Evolutionary conservation across 495 filamentous ascomycete species (phyloP), one percentile per base, ranked within the genome.

Genomic region (Sporormia fimetaria): DNA sequence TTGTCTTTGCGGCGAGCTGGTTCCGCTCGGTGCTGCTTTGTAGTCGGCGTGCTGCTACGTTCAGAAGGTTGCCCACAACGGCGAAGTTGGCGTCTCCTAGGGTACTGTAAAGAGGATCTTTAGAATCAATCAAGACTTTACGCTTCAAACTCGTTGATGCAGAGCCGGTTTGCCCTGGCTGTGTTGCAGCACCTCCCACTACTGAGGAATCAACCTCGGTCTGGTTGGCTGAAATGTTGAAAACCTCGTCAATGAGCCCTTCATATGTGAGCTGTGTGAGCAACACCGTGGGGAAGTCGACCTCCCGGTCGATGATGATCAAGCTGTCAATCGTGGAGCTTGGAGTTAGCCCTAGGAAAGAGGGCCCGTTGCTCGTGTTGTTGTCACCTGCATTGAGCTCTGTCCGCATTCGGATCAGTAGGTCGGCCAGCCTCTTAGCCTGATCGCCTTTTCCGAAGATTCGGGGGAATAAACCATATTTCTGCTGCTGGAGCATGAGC

Each of bases 251-350:
- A 35, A 99, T 81, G 21, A 99, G 60, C 0, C 92, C 92, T 63
- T 96, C 87, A 54, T 99, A 99, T 6, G 92, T 99, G 27, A 99
- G 68, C 57, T 96, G 92, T 0, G 90, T 96, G 33, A 96, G 74
- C 9, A 99, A 70, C 1, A 80, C 77, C 15, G 90, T 93, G 21
- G 83, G 82, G 61, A 87, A 84, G 55, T 99, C 92, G 33, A 93
- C 79, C 48, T 94, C 87, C 26, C 92, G 81, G 61, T 95, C 92
- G 24, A 96, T 87, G 47, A 99, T 82, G 51, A 99, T 87, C 41
- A 95, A 63, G 55, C 76, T 87, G 58, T 96, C 88, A 37, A 83
- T 82, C 6, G 76, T 74, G 11, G 78, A 77, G 57, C 90, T 96
- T 33, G 92, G 92, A n/a, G 84, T 78, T 22, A 83, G 64, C 3